Conservation (phyloP, 768 basidiomycete species). For the Plicaturopsis crispa region DNA sequence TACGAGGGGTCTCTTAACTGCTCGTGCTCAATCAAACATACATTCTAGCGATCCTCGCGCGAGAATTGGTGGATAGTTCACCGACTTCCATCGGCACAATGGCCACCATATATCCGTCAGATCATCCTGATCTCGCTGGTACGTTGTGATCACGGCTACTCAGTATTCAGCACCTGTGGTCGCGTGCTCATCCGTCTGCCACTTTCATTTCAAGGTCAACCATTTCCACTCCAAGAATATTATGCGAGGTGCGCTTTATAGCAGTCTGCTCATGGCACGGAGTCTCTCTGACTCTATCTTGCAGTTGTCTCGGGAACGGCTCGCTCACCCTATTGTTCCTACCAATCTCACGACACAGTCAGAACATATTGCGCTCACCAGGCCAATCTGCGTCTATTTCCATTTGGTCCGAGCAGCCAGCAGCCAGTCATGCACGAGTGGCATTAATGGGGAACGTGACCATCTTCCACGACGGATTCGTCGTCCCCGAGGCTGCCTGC, state of each 20-base stretch:
- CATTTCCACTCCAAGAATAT: conserved; percentile 48
- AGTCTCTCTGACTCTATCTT: background rate
- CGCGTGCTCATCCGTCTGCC: too few species aligned
- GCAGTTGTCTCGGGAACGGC: conserved; percentile 42
- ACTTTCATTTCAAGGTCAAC: conserved; percentile 24
- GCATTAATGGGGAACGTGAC: conserved; percentile 42
- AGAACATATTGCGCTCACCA: conserved; percentile 36
- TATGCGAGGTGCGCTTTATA: conserved; percentile 29
- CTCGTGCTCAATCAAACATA: too few species aligned
- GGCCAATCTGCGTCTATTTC: conserved; percentile 37
- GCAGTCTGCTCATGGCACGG: conserved; percentile 10
- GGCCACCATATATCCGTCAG: conserved; percentile 38
- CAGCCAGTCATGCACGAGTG: conserved; percentile 38
- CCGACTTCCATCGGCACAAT: conserved; percentile 35
- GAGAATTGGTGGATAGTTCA: conserved; percentile 32
- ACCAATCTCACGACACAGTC: conserved; percentile 46
- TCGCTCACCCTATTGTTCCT: conserved; percentile 46
- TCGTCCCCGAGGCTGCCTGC: conserved; percentile 27
- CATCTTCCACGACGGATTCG: conserved; percentile 25
- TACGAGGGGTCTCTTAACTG: conserved; percentile 1
- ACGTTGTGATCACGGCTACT: conserved; percentile 5
- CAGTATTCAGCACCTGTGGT: too few species aligned
- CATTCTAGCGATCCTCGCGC: conserved; percentile 36
- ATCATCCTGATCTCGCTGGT: conserved; percentile 33
- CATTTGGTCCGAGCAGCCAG: conserved; percentile 28